These are phyloP conservation scores for Geotrichum histeridarum DNA, from an alignment of 1,139 yeast genomes.

Conservation along the genomic window DNA sequence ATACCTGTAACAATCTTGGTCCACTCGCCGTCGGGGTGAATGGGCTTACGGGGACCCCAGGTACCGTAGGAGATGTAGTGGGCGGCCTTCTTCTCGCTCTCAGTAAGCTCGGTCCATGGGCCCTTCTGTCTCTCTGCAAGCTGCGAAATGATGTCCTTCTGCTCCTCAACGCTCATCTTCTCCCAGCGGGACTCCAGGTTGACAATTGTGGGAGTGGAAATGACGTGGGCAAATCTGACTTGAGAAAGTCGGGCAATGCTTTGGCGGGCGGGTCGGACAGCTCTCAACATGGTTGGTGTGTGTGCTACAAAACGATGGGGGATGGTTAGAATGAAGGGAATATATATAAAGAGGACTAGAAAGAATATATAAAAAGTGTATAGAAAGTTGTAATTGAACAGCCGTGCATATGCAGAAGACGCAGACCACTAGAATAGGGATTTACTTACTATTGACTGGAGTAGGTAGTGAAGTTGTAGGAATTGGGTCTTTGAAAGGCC, in stretches of 20 bases:
- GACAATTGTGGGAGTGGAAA: constrained; percentile 84
- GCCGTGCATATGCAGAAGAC: too few species aligned
- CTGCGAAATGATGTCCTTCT: constrained; percentile 75
- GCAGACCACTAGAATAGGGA: too few species aligned
- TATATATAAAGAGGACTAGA: too few species aligned
- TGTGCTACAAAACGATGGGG: too few species aligned
- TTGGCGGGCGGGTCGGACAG: constrained; percentile 18
- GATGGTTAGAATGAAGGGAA: too few species aligned
- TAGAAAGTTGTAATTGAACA: too few species aligned
- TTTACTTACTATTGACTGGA: too few species aligned
- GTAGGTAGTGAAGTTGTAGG: too few species aligned
- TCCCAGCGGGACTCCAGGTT: constrained; percentile 93
- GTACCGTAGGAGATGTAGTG: constrained; percentile 96
- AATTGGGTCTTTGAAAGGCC: too few species aligned
- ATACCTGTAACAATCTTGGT: constrained; percentile 76
- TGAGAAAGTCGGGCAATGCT: constrained; percentile 22
- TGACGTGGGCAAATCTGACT: constrained; percentile 43
- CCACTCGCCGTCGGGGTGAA: constrained; percentile 80
- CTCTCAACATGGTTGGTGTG: constrained; percentile 15
- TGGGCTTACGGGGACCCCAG: constrained; percentile 99
- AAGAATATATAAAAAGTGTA: too few species aligned
- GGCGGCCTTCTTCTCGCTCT: constrained; percentile 91
- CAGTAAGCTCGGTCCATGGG: constrained; percentile 84
- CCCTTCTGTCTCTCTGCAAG: constrained; percentile 87
- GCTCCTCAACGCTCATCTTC: constrained; percentile 78